These are phyloP conservation scores for Amanita phalloides DNA, from an alignment of 768 basidiomycete genomes.

Conservation along the genomic window DNA sequence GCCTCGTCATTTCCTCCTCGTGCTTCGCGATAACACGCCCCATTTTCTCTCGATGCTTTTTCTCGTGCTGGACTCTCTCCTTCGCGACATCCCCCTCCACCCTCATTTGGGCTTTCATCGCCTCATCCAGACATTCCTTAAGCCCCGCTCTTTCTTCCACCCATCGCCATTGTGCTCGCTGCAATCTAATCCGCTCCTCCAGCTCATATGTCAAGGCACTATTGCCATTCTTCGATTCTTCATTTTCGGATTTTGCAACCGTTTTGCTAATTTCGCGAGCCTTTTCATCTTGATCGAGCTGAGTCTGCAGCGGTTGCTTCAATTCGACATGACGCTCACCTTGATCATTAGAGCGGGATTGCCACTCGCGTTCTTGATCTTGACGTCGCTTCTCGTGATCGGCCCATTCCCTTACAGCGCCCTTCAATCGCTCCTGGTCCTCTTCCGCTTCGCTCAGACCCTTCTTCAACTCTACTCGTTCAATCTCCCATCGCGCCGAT, in stretches of 20 bases:
- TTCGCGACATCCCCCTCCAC: too few relatives aligned
- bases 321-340: too few relatives aligned
- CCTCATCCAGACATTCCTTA: neutral
- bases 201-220: neutral
- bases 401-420: too few relatives aligned
- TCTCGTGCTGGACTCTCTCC: neutral
- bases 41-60: too few relatives aligned
- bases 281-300: too few relatives aligned
- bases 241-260: neutral
- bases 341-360: too few relatives aligned
- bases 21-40: neutral
- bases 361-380: too few relatives aligned
- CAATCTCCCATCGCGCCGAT: neutral
- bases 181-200: neutral
- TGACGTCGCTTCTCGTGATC: neutral
- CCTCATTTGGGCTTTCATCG: neutral
- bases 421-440: too few relatives aligned
- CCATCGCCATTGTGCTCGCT: neutral
- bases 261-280: too few relatives aligned
- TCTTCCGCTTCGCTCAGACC: neutral
- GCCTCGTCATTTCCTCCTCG: neutral
- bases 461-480: neutral
- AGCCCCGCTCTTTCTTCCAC: neutral
- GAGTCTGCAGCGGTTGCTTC: too few relatives aligned
- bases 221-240: neutral